Evolutionary conservation across 768 basidiomycete genomes (phyloP).

Genomic region (Mycena chlorophos): DNA sequence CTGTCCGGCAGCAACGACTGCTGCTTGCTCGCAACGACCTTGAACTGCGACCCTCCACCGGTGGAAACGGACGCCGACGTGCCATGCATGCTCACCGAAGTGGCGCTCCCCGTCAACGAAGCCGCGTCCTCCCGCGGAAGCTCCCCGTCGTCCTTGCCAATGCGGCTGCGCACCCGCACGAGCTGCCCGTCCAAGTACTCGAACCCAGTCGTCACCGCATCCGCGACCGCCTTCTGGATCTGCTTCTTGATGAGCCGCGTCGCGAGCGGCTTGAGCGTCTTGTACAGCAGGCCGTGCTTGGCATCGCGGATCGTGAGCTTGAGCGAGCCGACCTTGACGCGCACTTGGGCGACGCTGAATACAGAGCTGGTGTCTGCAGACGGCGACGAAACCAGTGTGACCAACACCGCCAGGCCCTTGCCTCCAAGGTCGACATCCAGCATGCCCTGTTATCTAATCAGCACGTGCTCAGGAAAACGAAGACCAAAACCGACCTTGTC

Average conservation of each 20-base stretch:
- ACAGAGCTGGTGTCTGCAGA: conserved; percentile 67
- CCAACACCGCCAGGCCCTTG: conserved; percentile 68
- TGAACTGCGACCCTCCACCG: conserved; percentile 60
- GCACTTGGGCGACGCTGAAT: conserved; percentile 69
- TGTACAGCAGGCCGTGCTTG: conserved; percentile 89
- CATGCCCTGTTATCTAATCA: too few relatives aligned
- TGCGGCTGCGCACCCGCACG: conserved; percentile 78
- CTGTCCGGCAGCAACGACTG: conserved; percentile 63
- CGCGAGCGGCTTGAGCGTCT: conserved; percentile 76
- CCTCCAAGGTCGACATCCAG: conserved; percentile 88
- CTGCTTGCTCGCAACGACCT: conserved; percentile 72
- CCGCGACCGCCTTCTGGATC: conserved; percentile 53
- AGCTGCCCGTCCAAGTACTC: conserved; percentile 91
- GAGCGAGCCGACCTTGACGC: conserved; percentile 82
- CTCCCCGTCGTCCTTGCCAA: conserved; percentile 59
- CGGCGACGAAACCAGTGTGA: conserved; percentile 55
- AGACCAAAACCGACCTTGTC: too few relatives aligned
- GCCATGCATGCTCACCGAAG: background rate
- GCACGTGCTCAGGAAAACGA: too few relatives aligned
- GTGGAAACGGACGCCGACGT: background rate
- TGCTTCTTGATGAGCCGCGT: conserved; percentile 81
- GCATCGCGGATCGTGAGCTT: conserved; percentile 90
- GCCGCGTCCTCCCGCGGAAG: conserved; percentile 28
- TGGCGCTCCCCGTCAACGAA: conserved; percentile 15
- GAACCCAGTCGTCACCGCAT: conserved; percentile 74